Evolutionary conservation across 441 rosid species (phyloP), one percentile per base, ranked within the genome.

Genomic region (Erysimum cheiri): DNA sequence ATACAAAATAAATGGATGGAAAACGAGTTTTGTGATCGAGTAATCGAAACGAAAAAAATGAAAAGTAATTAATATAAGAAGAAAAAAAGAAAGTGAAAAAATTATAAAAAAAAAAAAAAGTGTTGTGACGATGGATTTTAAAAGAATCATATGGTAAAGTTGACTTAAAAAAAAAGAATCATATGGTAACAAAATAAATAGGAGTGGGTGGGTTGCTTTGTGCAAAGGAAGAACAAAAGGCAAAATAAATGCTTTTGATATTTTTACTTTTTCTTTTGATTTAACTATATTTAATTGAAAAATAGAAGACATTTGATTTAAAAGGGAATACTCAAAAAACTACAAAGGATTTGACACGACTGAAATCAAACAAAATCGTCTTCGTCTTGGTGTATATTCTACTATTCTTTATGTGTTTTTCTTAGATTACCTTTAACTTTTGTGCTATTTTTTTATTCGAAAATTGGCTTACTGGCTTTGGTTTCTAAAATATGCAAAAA

Each of bases 161-260:
- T 43, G 32, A n/a, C n/a, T 4, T 4, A 8, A n/a, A 14, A 48
- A n/a, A n/a, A n/a, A n/a, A n/a, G n/a, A n/a, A n/a, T n/a, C n/a
- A n/a, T n/a, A n/a, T n/a, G n/a, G n/a, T n/a, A n/a, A 10, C 3
- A 22, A 32, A 48, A 65, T 29, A 60, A 40, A 37, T 60, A 35
- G 49, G 65, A 69, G 74, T 69, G 65, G 74, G 74, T 75, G 70
- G 66, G 33, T 69, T 75, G 71, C 71, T 75, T 64, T 75, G 75
- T 75, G 79, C 74, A 75, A 63, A 69, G 35, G 48, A 69, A 69
- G 55, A 69, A 33, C 19, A 50, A 70, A 65, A 70, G 64, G 70
- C 75, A 70, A 59, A 58, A 59, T 19, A 9, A 15, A 5, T 61
- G 69, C 64, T 74, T 74, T 68, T 75, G 12, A 50, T 26, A 44